Base-by-base conservation (phyloP, 352 stramenopile species). In the Detonula confervacea region DNA sequence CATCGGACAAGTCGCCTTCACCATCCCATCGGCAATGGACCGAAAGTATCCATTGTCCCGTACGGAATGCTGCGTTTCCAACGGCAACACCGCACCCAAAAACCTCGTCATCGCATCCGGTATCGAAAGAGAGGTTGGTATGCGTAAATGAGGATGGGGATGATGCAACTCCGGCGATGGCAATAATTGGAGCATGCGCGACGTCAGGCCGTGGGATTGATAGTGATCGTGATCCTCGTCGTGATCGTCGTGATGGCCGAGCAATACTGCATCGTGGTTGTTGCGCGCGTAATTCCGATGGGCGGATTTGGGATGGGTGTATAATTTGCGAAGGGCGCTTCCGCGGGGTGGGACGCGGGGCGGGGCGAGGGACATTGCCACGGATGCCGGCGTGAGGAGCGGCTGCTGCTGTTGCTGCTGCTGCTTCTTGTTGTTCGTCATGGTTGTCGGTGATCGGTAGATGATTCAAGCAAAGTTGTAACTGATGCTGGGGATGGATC, bases 41-140 rank as follows among this genome's bases (percentile, higher is more conserved):
- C 83, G 73, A 73, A 93, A 92, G 0, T 42, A 52, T 59, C 87
- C 87, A 52, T 22, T 59, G 77, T 93, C 87, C 8, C 87, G 77
- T 20, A 87, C 29, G 11, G 29, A 35, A 80, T 90, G 72, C 57
- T 90, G 84, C 52, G 63, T 77, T 14, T 65, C n/a, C 27, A 91
- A 56, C 1, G 85, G 80, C 4, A 93, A 51, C 4, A 78, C 24
- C 0, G 49, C 14, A n/a, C 83, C 74, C 16, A 93, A 18, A 22
- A 62, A 73, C 22, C 85, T 72, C 2, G 86, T 93, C 1, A 81
- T 44, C 55, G 61, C 25, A 74, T 89, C 72, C 5, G 56, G 71
- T 24, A 70, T 20, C 9, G 81, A 75, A 2, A 72, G 73, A 29
- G 52, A 74, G 7, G 65, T 22, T 24, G 72, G 39, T 14, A 91